Percentiles rank a stretch among this genome's conserved stretches.
These are phyloP conservation scores for Saccharomycopsis lassenensis DNA, from an alignment of 805 yeast species.

Conservation along the genomic window DNA sequence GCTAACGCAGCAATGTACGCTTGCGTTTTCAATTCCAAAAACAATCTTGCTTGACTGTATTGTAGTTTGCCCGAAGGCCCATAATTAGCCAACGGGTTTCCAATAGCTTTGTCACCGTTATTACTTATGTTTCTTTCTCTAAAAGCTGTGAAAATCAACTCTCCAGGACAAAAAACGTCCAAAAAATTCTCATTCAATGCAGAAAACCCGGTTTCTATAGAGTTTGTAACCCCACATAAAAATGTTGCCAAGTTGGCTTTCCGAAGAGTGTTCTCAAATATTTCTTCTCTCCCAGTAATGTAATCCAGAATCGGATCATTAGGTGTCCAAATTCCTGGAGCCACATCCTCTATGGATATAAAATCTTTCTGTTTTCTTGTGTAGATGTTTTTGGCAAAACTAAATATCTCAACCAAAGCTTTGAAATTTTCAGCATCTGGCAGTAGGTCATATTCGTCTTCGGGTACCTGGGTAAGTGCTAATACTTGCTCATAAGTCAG, in stretches of 20 bases:
- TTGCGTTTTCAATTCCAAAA: constrained; percentile 85
- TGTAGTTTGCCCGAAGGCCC: constrained; percentile 42
- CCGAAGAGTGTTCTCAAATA: constrained; percentile 54
- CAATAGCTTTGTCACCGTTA: constrained; percentile 4
- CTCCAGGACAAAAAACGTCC: constrained; percentile 75
- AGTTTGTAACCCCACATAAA: constrained; percentile 75
- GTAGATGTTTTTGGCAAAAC: constrained; percentile 16
- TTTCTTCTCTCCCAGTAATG: constrained; percentile 50
- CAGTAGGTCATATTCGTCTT: constrained; percentile 40
- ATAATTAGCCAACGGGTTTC: no score
- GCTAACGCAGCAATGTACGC: constrained; percentile 85
- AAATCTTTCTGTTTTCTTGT: constrained; percentile 43
- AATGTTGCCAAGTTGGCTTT: constrained; percentile 85
- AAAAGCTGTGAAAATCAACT: constrained; percentile 8
- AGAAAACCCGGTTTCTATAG: constrained; percentile 79
- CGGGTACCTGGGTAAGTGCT: constrained; percentile 47
- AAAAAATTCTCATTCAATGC: constrained; percentile 75
- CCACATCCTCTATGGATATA: constrained; percentile 54
- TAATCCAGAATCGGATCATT: constrained; percentile 48
- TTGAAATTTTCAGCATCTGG: constrained; percentile 17
- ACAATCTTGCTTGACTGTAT: constrained; percentile 72
- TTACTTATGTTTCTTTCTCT: constrained; percentile 6
- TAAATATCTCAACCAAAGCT: constrained; percentile 15
- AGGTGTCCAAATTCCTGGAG: constrained; percentile 61
- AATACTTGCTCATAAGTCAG: constrained; percentile 50